Evolutionary conservation across 225 moss, liverwort and hornwort species (phyloP).

Genomic region (Marchantia polymorpha): DNA sequence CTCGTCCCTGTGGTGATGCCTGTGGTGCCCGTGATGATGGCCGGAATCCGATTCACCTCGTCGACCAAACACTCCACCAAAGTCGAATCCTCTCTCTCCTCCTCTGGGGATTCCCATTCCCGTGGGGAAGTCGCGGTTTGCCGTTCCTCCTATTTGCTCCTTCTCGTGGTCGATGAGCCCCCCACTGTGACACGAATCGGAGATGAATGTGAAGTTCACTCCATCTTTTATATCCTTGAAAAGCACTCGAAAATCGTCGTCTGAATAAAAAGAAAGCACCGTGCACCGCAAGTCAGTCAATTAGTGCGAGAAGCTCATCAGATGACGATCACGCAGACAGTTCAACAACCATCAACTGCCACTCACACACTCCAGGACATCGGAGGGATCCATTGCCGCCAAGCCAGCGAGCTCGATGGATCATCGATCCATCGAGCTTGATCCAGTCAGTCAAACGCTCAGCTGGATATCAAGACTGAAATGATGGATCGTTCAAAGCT

Average conservation of each 20-base stretch:
- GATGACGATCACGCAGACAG: neutral
- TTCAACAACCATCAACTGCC: too few relatives aligned
- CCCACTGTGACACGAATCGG: conserved; percentile 96
- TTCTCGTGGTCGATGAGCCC: conserved; percentile 88
- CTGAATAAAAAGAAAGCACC: conserved; percentile 32
- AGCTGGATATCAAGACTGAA: neutral
- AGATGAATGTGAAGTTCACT: conserved; percentile 78
- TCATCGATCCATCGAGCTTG: neutral
- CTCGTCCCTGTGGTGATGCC: neutral
- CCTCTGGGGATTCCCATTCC: conserved; percentile 10
- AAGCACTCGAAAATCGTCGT: conserved; percentile 77
- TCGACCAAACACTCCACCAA: too few relatives aligned
- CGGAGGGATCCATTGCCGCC: neutral
- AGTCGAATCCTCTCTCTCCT: conserved; percentile 6
- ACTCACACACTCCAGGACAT: too few relatives aligned
- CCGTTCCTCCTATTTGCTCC: conserved; percentile 79
- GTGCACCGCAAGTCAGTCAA: neutral
- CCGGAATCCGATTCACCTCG: neutral
- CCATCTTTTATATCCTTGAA: conserved; percentile 67
- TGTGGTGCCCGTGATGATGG: conserved; percentile 12
- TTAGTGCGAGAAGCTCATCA: neutral
- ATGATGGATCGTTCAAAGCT: neutral
- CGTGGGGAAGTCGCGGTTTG: conserved; percentile 13
- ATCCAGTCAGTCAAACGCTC: too few relatives aligned
- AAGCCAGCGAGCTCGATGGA: neutral